Base-by-base conservation (phyloP, 164 flowering plant species). In the Taxillus chinensis region DNA sequence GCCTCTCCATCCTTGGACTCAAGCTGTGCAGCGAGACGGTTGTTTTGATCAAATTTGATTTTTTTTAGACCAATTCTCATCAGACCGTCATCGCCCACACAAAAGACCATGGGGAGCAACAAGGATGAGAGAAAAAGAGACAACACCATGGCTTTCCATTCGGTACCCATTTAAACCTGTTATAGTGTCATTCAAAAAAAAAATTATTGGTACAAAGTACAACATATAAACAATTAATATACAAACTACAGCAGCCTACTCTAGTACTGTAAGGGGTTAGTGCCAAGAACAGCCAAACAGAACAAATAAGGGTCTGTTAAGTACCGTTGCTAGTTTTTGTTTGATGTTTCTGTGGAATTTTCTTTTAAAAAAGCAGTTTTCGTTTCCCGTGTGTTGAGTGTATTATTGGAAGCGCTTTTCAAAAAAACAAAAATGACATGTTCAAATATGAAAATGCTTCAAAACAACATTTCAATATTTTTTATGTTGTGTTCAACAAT, bases 11-110 rank as follows among this genome's bases (percentile, higher is more conserved):
- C 74, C 68, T 69, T 63, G 46, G 74, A 71, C 37, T 72, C 83
- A 45, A 80, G 76, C 50, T 55, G 80, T 14, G 82, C 70, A 60
- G 83, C 84, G 67, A 80, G 54, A 37, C 81, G 72, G 62, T 70
- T 75, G 65, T 74, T 80, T 14, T 67, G 69, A 59, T 83, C 86
- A 51, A 76, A 68, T 59, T 78, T 79, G 57, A 73, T 48, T 76
- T 80, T 86, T 60, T 83, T 86, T 59, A 86, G 69, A 41, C 85
- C 80, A 57, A 86, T 73, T 65, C 89, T 80, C 27, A 74, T 3
- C 62, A 82, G 65, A 2, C 83, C 82, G 70, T 82, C 70, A 42
- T 63, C 52, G 40, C 75, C 57, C 3, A 59, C 76, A 17, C 76
- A 71, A 12, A 60, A 56, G 2, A 41, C 80, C 13, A 74, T 12